These are phyloP conservation scores for Microascus cirrosus DNA, from an alignment of 2,329 filamentous ascomycete genomes.

Conservation along the genomic window DNA sequence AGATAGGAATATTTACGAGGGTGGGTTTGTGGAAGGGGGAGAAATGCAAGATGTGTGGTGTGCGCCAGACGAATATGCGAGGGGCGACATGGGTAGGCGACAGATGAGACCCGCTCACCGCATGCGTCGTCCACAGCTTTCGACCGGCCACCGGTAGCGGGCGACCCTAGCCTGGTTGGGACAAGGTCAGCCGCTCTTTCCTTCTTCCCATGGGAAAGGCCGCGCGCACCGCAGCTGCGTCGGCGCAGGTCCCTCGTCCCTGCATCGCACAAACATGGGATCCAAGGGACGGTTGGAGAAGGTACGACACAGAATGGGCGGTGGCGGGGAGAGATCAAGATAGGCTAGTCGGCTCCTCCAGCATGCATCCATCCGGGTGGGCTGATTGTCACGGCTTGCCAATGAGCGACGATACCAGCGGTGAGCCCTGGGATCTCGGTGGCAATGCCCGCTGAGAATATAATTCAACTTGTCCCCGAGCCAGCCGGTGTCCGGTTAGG, in stretches of 20 bases:
- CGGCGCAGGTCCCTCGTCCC: neutral
- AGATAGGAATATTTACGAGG: neutral
- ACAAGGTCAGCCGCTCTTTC: neutral
- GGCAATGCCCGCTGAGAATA: neutral
- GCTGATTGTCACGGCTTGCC: neutral
- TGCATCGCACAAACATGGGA: neutral
- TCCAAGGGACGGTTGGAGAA: neutral
- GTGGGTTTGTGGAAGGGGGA: neutral
- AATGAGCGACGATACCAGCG: neutral
- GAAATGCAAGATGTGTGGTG: neutral
- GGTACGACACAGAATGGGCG: neutral
- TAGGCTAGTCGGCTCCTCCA: neutral
- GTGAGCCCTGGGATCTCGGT: neutral
- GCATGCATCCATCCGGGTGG: neutral
- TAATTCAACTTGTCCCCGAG: neutral
- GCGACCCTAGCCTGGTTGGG: neutral
- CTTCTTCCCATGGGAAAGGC: no score
- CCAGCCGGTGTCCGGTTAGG: neutral
- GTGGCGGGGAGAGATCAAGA: neutral
- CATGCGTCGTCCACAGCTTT: neutral
- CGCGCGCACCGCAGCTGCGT: neutral
- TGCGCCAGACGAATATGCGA: neutral
- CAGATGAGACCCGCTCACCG: neutral
- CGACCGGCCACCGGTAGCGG: neutral
- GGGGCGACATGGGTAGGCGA: neutral